Base-by-base conservation (phyloP, 2,329 filamentous ascomycete species). In the Achaetomium macrosporum region DNA sequence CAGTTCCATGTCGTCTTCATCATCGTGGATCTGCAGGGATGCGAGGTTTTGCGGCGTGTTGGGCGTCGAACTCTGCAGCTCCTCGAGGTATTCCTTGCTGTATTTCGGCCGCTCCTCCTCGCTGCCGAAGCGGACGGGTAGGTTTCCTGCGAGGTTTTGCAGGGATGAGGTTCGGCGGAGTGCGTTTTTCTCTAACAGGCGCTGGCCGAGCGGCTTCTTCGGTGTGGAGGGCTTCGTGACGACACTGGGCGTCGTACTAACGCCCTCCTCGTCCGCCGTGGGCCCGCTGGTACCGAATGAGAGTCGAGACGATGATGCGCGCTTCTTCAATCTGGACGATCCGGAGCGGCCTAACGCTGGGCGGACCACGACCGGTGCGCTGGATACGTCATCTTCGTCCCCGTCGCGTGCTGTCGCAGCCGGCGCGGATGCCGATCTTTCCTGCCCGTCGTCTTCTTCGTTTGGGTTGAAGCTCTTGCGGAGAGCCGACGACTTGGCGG, bases 21-120 rank as follows among this genome's bases (percentile, higher is more conserved):
- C 68, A 25, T 68, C 69, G 31, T 73, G 70, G 8, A 73, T 69
- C 25, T 71, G 66, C 8, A 74, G 57, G 0, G 69, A 70, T 0
- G 73, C 72, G 1, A 84, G 64, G 54, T 88, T 79, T 57, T 82
- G 85, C 0, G 90, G 91, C 0, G 88, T 91, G 20, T 84, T 88
- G 0, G 90, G 90, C 0, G 91, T 96, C 12, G 88, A 90, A 54
- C 84, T 87, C 57, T 90, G 88, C 13, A 99, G 76, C 66, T 96
- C 89, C 33, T 88, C 84, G 17, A 99, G 76, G 59, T 92, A 89
- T 61, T 95, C 89, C 64, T 87, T 88, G 72, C 81, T 95, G 67
- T 99, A 97, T 54, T 74, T 86, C 0, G 90, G 90, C 36, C 86
- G 76, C 47, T 85, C 84, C 15, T 86, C 82, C 13, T 88, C 83